Evolutionary conservation across 2,329 filamentous ascomycete genomes (phyloP).

Genomic region (Ascochyta koolunga): DNA sequence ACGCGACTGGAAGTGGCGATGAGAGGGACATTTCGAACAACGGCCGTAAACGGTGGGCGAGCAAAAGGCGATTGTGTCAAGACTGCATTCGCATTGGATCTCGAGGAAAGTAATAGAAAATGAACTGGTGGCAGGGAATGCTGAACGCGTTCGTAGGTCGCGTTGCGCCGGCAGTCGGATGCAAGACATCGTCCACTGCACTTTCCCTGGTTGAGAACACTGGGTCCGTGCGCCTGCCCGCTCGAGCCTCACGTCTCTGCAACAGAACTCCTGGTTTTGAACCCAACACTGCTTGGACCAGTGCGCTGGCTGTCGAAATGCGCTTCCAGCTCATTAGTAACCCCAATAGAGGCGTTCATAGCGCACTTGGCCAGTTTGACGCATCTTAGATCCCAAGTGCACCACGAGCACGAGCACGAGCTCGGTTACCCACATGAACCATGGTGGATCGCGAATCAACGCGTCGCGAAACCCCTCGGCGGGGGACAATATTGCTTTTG

Average conservation of each 20-base stretch:
- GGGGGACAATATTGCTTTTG: background rate
- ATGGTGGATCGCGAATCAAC: constrained; percentile 11
- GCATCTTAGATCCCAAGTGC: constrained; percentile 1
- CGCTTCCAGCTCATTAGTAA: too few species aligned
- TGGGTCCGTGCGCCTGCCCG: constrained; percentile 13
- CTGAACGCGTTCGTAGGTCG: constrained; percentile 20
- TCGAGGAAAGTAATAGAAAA: constrained; percentile 21
- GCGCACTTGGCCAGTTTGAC: background rate
- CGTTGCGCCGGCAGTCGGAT: constrained; percentile 13
- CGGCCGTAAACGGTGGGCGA: background rate
- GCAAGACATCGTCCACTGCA: constrained; percentile 14
- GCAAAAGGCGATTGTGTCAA: constrained; percentile 14
- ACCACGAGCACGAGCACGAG: constrained; percentile 10
- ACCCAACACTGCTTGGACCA: background rate
- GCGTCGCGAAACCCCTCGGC: constrained; percentile 6
- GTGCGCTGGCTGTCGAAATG: background rate
- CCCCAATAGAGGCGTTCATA: background rate
- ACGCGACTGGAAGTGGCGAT: constrained; percentile 36
- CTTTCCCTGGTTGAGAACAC: constrained; percentile 14
- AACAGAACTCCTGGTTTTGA: background rate
- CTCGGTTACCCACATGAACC: constrained; percentile 9
- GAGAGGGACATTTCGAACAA: constrained; percentile 28
- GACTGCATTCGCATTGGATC: constrained; percentile 19
- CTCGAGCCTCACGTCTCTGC: constrained; percentile 6
- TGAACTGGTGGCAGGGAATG: constrained; percentile 40